Evolutionary conservation across 805 yeast species (phyloP), one percentile per base, ranked within the genome.

Genomic region (Metschnikowia continentalis): DNA sequence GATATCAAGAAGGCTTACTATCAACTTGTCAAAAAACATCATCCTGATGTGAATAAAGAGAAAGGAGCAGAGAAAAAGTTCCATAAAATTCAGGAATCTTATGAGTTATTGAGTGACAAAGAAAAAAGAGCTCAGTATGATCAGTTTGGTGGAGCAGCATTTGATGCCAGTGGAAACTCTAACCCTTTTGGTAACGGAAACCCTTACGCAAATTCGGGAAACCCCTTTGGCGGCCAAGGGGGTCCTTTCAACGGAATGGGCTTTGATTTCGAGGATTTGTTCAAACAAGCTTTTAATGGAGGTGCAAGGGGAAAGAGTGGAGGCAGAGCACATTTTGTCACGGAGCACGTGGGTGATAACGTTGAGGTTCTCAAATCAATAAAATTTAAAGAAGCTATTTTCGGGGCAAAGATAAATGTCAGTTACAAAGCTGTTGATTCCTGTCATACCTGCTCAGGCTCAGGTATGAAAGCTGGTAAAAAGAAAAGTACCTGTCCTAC

Each of bases 21-120:
- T 67, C 86, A 90, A 63, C 74, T 94, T 56, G 99, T 97, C 14
- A 94, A 94, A 69, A 81, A 92, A 67, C 90, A 76, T 68, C 99
- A 94, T 69, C 99, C 99, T 0, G 99, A 94, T 72, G 88, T 94
- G 42, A 94, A 92, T 69, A 94, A 92, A 69, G 97, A 88, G 56
- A 80, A 81, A 23, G 92, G 80, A 17, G 94, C 98, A 0, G 96
- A 92, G 61, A 81, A 82, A 63, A 83, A 83, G 67, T 94, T 94
- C 72, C 98, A 94, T 63, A 89, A 88, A 61, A 80, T 94, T 57
- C 98, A 92, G 65, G 94, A 88, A 56, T 95, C 97, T 1, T 94
- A 95, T 64, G 99, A 94, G 69, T 81, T 94, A 35, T 75, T 94
- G 62, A 83, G 90, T 42, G 95, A 90, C 66, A 87, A 89, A 48